A percentile compares a stretch with the other conserved stretches of the same genome.
Conservation (phyloP, 129 eudicot genomes). For the Chrysanthemum seticuspe region DNA sequence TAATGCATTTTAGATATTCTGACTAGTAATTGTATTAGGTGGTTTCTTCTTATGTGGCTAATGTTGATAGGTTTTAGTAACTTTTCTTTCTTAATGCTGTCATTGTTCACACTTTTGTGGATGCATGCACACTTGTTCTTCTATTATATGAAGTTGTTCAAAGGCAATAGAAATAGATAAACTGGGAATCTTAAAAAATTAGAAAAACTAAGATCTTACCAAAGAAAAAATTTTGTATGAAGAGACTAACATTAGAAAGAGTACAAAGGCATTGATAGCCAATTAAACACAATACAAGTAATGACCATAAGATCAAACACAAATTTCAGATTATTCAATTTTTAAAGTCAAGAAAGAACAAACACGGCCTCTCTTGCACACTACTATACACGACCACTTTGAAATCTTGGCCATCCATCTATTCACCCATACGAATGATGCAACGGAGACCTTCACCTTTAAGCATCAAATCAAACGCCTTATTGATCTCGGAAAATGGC, state of each 20-base stretch:
- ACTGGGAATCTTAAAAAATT: background rate
- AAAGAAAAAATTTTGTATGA: background rate
- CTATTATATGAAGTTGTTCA: too few species aligned
- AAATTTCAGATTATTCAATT: background rate
- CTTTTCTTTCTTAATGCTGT: background rate
- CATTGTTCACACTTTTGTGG: background rate
- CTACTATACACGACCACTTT: background rate
- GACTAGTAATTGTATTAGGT: too few species aligned
- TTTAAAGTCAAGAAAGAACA: background rate
- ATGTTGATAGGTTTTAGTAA: too few species aligned
- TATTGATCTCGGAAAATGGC: constrained; percentile 45
- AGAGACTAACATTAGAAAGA: background rate
- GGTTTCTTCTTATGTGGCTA: too few species aligned
- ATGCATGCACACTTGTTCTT: background rate
- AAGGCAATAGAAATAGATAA: background rate
- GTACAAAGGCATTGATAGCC: background rate
- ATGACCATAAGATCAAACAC: background rate
- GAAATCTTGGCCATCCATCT: background rate
- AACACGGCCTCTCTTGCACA: background rate
- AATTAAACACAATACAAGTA: background rate
- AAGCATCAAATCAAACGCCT: constrained; percentile 45
- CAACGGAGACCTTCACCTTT: constrained; percentile 52
- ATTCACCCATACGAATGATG: constrained; percentile 43
- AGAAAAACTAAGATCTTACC: background rate
- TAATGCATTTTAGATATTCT: too few species aligned